phyloP scores from a whole-genome alignment of 1,139 yeast species.

The Pneumocystis wakefieldiae region DNA sequence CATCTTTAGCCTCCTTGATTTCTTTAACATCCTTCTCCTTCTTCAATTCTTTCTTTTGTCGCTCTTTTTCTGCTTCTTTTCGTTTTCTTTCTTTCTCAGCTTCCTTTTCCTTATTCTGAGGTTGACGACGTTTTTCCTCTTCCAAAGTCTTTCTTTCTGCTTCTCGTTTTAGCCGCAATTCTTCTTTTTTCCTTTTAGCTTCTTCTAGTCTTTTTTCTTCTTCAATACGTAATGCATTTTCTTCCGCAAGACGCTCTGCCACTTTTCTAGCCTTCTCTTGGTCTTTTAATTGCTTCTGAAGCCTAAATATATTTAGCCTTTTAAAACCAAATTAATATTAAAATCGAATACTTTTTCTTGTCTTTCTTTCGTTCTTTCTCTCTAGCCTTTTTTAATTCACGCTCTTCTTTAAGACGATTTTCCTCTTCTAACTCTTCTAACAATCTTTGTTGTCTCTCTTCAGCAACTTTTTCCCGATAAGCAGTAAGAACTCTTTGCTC shows the following conservation, averaged over 20 bases:
- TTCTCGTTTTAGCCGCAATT: slow-evolving; percentile 33
- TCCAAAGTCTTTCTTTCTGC: slow-evolving; percentile 28
- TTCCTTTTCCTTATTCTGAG: slow-evolving; percentile 33
- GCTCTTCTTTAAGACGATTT: slow-evolving; percentile 50
- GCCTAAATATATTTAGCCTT: slow-evolving; percentile 11
- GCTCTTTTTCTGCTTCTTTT: slow-evolving; percentile 27
- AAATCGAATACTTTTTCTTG: slow-evolving; percentile 36
- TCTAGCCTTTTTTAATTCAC: slow-evolving; percentile 52
- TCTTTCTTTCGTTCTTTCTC: slow-evolving; percentile 70
- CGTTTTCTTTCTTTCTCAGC: slow-evolving; percentile 26
- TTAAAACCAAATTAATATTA: background rate
- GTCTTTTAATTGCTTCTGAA: slow-evolving; percentile 56
- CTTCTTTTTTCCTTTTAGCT: slow-evolving; percentile 39
- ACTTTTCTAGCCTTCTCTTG: slow-evolving; percentile 52
- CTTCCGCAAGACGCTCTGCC: slow-evolving; percentile 38
- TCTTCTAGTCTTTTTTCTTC: slow-evolving; percentile 35
- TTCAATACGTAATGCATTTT: slow-evolving; percentile 35
- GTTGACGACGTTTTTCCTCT: slow-evolving; percentile 21
- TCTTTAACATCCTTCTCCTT: slow-evolving; percentile 25
- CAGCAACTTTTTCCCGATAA: slow-evolving; percentile 58
- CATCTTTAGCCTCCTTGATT: background rate
- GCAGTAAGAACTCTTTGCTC: slow-evolving; percentile 58
- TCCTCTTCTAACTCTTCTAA: slow-evolving; percentile 72
- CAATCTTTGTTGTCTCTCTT: slow-evolving; percentile 54
- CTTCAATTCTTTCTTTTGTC: slow-evolving; percentile 25